These are phyloP conservation scores for Fusarium sp. DNA, from an alignment of 2,329 filamentous ascomycete species.

Conservation along the genomic window DNA sequence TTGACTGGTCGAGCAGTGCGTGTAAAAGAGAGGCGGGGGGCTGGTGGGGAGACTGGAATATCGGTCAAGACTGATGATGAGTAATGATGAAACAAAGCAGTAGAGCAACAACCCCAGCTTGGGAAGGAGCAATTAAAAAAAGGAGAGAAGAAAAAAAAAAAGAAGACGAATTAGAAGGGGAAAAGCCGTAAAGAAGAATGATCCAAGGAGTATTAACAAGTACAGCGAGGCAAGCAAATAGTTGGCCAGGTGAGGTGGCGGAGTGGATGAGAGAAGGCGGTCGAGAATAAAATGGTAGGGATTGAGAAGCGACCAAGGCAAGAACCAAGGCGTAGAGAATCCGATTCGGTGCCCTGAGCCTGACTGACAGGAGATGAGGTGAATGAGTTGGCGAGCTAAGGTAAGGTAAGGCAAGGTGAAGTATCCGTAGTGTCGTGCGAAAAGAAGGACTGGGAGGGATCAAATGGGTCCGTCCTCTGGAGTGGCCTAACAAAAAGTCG, in stretches of 20 bases:
- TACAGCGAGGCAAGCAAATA: constrained; percentile 25
- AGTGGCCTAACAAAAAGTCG: constrained; percentile 19
- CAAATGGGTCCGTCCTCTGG: constrained; percentile 21
- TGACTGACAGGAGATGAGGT: constrained; percentile 12
- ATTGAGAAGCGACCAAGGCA: constrained; percentile 30
- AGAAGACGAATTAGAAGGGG: constrained; percentile 27
- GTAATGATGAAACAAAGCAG: constrained; percentile 30
- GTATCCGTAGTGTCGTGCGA: constrained; percentile 17
- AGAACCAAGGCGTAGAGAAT: constrained; percentile 30
- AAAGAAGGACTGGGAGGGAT: constrained; percentile 9
- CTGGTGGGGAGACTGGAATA: constrained; percentile 37
- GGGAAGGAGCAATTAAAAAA: constrained; percentile 3
- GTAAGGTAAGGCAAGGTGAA: constrained; percentile 5
- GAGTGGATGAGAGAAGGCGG: constrained; percentile 42
- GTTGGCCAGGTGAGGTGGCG: constrained; percentile 32
- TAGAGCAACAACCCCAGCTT: constrained; percentile 18
- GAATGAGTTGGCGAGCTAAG: constrained; percentile 27
- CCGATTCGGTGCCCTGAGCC: constrained; percentile 29
- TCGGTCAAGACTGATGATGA: constrained; percentile 39
- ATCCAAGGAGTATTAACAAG: constrained; percentile 15
- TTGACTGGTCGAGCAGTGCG: constrained; percentile 37
- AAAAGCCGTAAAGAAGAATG: constrained; percentile 20
- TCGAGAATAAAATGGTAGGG: constrained; percentile 37
- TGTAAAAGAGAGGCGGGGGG: constrained; percentile 16
- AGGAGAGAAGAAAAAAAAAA: neutral